These are phyloP conservation scores for Plicaturopsis crispa DNA, from an alignment of 768 basidiomycete genomes.

Conservation along the genomic window DNA sequence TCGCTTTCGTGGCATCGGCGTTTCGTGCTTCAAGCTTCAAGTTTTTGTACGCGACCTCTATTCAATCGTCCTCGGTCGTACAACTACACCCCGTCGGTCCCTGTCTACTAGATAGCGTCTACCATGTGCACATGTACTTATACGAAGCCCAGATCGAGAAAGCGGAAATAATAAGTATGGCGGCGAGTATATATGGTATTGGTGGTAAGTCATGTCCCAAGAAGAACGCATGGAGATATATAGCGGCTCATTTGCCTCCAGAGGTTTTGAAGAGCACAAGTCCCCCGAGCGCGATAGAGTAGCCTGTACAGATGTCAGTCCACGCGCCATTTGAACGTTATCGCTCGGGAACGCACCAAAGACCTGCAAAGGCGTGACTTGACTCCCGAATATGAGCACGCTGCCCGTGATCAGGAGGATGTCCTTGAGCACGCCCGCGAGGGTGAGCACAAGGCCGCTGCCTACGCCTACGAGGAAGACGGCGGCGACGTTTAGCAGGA, in stretches of 20 bases:
- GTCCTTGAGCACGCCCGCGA: conserved; percentile 95
- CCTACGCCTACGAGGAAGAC: conserved; percentile 90
- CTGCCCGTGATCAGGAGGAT: conserved; percentile 92
- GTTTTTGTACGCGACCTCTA: too few relatives aligned
- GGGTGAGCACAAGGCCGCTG: conserved; percentile 81
- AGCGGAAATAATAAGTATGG: too few relatives aligned
- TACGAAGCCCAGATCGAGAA: too few relatives aligned
- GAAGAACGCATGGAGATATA: neutral
- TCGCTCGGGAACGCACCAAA: conserved; percentile 40
- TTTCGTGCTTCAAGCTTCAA: too few relatives aligned
- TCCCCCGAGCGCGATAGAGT: conserved; percentile 81
- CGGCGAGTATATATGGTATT: too few relatives aligned
- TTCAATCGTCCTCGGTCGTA: too few relatives aligned
- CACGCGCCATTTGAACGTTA: conserved; percentile 1
- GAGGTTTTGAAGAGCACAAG: conserved; percentile 81
- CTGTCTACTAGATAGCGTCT: too few relatives aligned
- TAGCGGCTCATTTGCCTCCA: conserved; percentile 40
- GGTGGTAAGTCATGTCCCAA: too few relatives aligned
- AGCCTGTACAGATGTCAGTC: conserved; percentile 40
- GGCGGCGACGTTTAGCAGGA: conserved; percentile 86
- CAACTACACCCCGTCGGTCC: too few relatives aligned
- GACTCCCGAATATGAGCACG: conserved; percentile 76
- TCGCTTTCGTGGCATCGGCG: too few relatives aligned
- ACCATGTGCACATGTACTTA: too few relatives aligned
- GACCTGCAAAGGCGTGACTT: conserved; percentile 77